Conservation (phyloP, 208 protist species). For the Willaertia magna region DNA sequence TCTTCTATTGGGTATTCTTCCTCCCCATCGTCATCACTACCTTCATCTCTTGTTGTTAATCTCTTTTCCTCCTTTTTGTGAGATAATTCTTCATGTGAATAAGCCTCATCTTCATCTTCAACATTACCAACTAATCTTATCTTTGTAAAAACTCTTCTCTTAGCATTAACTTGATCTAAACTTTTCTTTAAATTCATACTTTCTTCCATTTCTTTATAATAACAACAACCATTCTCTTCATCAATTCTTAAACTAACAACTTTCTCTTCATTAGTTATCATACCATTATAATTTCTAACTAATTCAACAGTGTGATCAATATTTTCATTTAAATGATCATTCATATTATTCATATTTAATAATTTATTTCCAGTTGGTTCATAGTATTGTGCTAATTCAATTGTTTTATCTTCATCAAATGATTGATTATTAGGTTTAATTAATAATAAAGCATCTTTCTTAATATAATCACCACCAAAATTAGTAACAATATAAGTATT, state of each 20-base stretch:
- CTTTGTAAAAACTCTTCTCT: neutral
- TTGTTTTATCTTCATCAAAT: neutral
- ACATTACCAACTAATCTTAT: neutral
- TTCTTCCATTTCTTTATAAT: neutral
- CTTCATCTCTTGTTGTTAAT: too few species aligned
- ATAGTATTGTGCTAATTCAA: neutral
- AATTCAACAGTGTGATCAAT: neutral
- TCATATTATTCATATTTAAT: neutral
- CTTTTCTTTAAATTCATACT: neutral
- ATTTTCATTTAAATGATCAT: neutral
- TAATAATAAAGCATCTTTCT: neutral
- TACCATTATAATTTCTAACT: neutral
- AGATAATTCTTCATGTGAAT: too few species aligned
- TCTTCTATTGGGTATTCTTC: too few species aligned
- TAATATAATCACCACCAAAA: neutral
- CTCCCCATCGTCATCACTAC: too few species aligned
- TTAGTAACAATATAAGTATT: neutral
- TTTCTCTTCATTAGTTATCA: neutral
- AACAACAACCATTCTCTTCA: neutral
- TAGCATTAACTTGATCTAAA: neutral
- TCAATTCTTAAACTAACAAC: neutral
- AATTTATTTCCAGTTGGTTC: too few species aligned
- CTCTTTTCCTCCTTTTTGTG: too few species aligned
- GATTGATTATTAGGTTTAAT: neutral
- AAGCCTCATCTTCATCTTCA: neutral